Evolutionary conservation across 768 basidiomycete species (phyloP), one percentile per base, ranked within the genome.

Genomic region (Guyanaporus albipodus): DNA sequence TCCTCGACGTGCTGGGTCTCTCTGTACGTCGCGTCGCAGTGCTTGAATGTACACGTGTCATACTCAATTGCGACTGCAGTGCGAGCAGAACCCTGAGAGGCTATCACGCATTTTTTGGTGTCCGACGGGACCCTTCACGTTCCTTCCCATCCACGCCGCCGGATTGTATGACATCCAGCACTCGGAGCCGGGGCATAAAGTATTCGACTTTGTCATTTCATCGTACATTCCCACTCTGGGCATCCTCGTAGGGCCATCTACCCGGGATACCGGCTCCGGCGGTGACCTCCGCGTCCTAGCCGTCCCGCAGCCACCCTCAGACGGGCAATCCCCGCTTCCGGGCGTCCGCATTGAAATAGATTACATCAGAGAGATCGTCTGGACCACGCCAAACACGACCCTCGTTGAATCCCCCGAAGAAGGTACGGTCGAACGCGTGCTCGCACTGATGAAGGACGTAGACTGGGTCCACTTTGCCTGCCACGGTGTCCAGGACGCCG

Each of bases 381-480:
- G 4, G 2, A 19, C 2, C 8, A 21, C 18, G 4, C 17, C 26
- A n/a, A 19, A 22, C 24, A 23, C 21, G 1, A 32, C 19, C 15
- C 18, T 23, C 0, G 2, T 40, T 3, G 18, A 33, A 17, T 23
- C 1, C 5, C 2, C n/a, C n/a, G n/a, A n/a, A n/a, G n/a, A n/a
- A n/a, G 46, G 24, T 5, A 35, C 38, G 4, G 23, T 34, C 2
- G 23, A 39, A 21, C 32, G 41, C 2, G 33, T 34, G n/a, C 29
- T 47, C 11, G 9, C 9, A 4, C 28, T 27, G 9, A 28, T 47
- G 46, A 26, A 27, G 11, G 27, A 35, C 7, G 23, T 11, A 7
- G 24, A 26, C 15, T 47, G 46, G 58, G 56, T 60, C 7, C 68
- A 69, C 39, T 52, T 69, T 22, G 58, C 61, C 14, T 67, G 65